phyloP scores from a whole-genome alignment of 345 rosid genomes.

The Salix purpurea region DNA sequence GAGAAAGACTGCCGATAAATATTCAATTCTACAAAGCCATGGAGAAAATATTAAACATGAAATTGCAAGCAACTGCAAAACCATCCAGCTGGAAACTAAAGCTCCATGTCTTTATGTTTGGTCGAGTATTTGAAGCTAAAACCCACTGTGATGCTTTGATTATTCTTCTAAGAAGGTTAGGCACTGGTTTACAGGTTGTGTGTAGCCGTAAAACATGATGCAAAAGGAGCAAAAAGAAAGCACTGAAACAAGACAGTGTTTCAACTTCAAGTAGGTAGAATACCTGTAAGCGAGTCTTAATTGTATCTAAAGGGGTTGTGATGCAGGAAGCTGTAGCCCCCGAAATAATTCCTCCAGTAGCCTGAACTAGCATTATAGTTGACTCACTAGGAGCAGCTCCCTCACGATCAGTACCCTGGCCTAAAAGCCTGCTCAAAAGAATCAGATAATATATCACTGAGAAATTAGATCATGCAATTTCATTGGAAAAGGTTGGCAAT shows the following conservation, averaged over 20 bases:
- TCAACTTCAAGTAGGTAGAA: slow-evolving; percentile 13
- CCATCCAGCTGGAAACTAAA: not conserved
- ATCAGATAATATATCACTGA: slow-evolving; percentile 13
- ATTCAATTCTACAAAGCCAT: not conserved
- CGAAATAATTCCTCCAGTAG: slow-evolving; percentile 82
- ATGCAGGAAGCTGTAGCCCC: slow-evolving; percentile 95
- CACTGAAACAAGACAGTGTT: not conserved
- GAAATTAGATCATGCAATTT: not conserved
- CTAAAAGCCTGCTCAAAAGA: slow-evolving; percentile 55
- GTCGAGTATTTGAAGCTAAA: not conserved
- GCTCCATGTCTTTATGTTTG: not conserved
- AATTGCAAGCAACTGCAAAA: not conserved
- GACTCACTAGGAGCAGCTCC: slow-evolving; percentile 44
- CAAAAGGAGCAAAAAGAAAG: not conserved
- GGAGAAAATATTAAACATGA: not conserved
- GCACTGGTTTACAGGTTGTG: not conserved
- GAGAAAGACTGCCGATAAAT: not conserved
- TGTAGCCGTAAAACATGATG: not conserved
- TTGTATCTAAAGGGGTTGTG: slow-evolving; percentile 91
- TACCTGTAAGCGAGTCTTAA: slow-evolving; percentile 97
- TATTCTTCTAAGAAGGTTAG: not conserved
- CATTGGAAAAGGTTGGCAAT: not conserved
- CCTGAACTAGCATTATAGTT: slow-evolving; percentile 74
- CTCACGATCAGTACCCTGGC: slow-evolving; percentile 46
- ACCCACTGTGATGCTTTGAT: not conserved